Evolutionary conservation across 1,284 basidiomycete species (phyloP), one percentile per base, ranked within the genome.

Genomic region (Ustilago vetiveriae): DNA sequence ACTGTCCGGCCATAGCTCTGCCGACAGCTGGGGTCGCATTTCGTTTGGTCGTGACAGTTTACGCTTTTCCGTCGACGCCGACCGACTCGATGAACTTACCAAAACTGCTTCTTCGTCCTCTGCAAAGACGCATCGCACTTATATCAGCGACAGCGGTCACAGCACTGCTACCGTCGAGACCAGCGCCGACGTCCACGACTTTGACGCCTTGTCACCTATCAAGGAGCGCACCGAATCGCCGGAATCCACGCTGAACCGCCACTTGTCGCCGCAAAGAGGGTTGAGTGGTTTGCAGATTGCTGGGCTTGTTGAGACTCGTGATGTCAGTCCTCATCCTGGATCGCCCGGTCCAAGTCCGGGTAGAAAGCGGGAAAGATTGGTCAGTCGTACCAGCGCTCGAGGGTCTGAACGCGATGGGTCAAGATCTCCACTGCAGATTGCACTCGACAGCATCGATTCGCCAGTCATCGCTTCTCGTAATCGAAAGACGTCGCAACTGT

Each of bases 151-250:
- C 30, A 62, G 68, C 58, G 68, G 44, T 3, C 58, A 59, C 38
- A 71, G 68, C 55, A 48, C 42, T 14, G 48, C 49, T 41, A 66
- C 68, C 0, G 54, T 53, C 24, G 68, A 66, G n/a, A 66, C 68
- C 4, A 71, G 63, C 41, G 40, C 37, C 41, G 63, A 71, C 30
- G 5, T 56, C 6, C 63, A 63, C 27, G 68, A 71, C n/a, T 47
- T 44, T 3, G 66, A 60, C 26, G 60, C 59, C 30, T 46, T 70
- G 2, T 60, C 54, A 3, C 56, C 52, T 48, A 69, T 69, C 44
- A 62, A 59, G 42, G 66, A 69, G 37, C 44, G 47, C 41, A 47
- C 49, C n/a, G 65, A 68, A 27, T 53, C 65, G 42, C 65, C 65
- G 1, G 53, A 49, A 19, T 50, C 53, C 2, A 29, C 48, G 27